A percentile compares a stretch with the other conserved stretches of the same genome.
Conservation (phyloP, 2,329 filamentous ascomycete genomes). For the Ophiostoma quercus region DNA sequence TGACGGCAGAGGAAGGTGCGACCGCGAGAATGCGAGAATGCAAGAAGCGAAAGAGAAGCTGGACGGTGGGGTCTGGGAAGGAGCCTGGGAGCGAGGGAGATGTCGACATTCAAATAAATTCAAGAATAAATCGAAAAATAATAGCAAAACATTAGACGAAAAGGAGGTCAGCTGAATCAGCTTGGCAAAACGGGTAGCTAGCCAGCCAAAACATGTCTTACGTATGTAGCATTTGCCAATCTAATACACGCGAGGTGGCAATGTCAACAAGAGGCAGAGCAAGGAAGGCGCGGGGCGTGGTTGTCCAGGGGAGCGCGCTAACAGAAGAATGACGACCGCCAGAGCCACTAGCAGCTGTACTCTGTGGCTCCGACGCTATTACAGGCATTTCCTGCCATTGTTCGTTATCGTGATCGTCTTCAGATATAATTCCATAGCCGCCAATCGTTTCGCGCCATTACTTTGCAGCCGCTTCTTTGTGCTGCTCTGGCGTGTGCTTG, state of each 20-base stretch:
- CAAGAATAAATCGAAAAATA: not conserved
- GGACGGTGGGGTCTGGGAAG: not conserved
- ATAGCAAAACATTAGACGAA: not conserved
- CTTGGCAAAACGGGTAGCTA: slow-evolving; percentile 2
- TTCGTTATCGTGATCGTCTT: no score
- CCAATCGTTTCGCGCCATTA: no score
- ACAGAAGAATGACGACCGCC: slow-evolving; percentile 7
- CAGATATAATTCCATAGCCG: no score
- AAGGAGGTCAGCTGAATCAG: not conserved
- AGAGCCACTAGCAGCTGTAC: no score
- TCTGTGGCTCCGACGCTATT: no score
- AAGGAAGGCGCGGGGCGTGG: slow-evolving; percentile 15
- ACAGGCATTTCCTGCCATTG: no score
- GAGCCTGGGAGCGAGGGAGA: not conserved
- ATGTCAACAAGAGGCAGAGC: slow-evolving; percentile 22
- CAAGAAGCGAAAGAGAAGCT: not conserved
- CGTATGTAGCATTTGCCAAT: slow-evolving; percentile 18
- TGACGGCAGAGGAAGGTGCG: slow-evolving; percentile 17
- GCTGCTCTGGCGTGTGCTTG: no score
- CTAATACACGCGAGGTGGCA: not conserved
- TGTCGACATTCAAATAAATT: not conserved
- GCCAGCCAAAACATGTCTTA: slow-evolving; percentile 13
- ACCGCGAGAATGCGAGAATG: not conserved
- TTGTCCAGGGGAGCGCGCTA: slow-evolving; percentile 27
- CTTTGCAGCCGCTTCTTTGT: no score